Evolutionary conservation across 352 stramenopile genomes (phyloP), one percentile per base, ranked within the genome.

Genomic region (Saprolegnia diclina): DNA sequence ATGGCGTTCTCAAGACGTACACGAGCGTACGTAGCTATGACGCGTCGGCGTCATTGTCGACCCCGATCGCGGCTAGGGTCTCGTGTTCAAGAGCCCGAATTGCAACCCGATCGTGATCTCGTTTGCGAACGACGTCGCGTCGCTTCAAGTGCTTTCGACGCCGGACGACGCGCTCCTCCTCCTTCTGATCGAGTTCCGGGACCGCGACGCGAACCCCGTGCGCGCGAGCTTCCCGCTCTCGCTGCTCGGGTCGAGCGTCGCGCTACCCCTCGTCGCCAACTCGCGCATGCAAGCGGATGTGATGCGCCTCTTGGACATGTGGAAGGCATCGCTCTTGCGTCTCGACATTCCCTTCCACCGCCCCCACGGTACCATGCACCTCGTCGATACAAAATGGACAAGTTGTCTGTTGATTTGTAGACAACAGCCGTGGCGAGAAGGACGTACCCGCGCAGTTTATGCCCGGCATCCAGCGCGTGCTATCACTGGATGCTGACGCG

Each of bases 281-380:
- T 81, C 80, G 4, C 80, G 82, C 16, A 88, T 89, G 35, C 85
- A 92, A 56, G 71, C 86, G 32, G 79, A 89, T 37, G 76, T 91
- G 14, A 74, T 91, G 18, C 76, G 69, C 10, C 77, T 82, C 0
- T 63, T 92, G 9, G 69, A 76, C 0, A 71, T 65, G 5, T 92
- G 85, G 85, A 91, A 90, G 65, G 0, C n/a, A 5, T 78, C 79
- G 0, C 77, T 79, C n/a, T 59, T 66, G 14, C 22, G 68, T 1
- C 65, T 87, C 21, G 76, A 78, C 6, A 79, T 88, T 9, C 79
- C 79, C 1, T 80, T 92, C 64, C 82, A 81, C 52, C 79, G 81
- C 11, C 73, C 81, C 0, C 79, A 81, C 29, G 80, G 84, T 44
- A 48, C 13, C 3, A 59, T 3, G 4, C 35, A 42, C 3, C 10